Conservation (phyloP, 352 stramenopile genomes). For the Pythium grandisporangium region DNA sequence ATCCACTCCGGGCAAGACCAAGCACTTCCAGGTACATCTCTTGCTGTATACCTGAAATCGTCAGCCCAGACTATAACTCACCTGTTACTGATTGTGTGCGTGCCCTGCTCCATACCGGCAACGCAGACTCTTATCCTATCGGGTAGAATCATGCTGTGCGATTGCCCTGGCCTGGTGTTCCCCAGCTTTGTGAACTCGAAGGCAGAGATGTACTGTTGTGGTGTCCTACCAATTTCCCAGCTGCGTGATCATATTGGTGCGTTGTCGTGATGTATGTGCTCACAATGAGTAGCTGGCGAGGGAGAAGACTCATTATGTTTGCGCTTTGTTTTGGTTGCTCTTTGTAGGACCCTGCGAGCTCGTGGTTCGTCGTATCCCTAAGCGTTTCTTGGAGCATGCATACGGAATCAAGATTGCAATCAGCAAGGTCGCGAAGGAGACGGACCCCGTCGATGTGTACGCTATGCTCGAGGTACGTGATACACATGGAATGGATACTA, state of each 20-base stretch:
- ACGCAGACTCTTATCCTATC: conserved; percentile 96
- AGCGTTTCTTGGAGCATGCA: conserved; percentile 93
- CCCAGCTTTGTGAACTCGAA: conserved; percentile 98
- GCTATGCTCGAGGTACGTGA: conserved; percentile 49
- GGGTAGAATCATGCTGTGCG: conserved; percentile 97
- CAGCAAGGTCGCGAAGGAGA: conserved; percentile 59
- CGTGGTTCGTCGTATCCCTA: conserved; percentile 92
- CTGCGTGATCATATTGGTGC: conserved; percentile 92
- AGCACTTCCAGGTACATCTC: conserved; percentile 95
- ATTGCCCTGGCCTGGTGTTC: conserved; percentile 99
- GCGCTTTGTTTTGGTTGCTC: too few relatives aligned
- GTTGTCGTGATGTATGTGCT: too few relatives aligned
- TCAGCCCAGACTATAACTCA: background rate
- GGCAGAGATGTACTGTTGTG: conserved; percentile 98
- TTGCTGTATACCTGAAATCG: background rate
- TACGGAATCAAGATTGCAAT: conserved; percentile 93
- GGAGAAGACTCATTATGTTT: too few relatives aligned
- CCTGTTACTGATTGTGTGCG: too few relatives aligned
- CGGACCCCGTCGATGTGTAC: conserved; percentile 72
- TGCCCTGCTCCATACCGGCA: too few relatives aligned
- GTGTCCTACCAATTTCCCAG: conserved; percentile 97
- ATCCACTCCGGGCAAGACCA: conserved; percentile 98
- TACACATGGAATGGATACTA: conserved; percentile 3
- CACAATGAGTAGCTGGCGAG: too few relatives aligned
- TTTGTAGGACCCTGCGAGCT: conserved; percentile 89